Base-by-base conservation (phyloP, 2,329 filamentous ascomycete species). In the Fusarium aywerte region DNA sequence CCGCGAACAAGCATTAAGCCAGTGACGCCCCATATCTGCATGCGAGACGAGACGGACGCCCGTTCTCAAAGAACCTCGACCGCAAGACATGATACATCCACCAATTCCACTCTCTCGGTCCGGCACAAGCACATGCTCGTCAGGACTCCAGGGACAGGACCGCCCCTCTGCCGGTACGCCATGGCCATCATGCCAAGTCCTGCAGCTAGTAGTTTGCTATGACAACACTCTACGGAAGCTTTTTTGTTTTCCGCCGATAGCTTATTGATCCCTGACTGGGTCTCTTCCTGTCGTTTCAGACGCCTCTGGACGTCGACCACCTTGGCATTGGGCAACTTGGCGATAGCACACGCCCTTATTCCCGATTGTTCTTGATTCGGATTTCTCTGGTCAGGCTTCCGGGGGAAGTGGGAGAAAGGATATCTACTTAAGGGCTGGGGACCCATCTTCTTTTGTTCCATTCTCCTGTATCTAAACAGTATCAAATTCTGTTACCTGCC, bases 351-450 rank as follows among this genome's bases (percentile, higher is more conserved):
- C 65, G 55, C 70, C 69, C 72, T 74, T 47, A 18, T 45, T 55
- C 40, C 23, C 44, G 47, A 48, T 43, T 43, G 47, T 33, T 64
- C 55, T 56, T 50, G 40, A 61, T 47, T 58, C 60, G 59, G 70
- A 53, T 58, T 68, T 43, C 55, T 70, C 53, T 69, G 47, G 42
- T 32, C 39, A 42, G 57, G 52, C 40, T 42, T 62, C 65, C 68
- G 62, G 52, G 59, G 53, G 42, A 58, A 52, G 51, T 59, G 62
- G 64, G 58, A 25, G 49, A 73, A 45, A 23, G 32, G 21, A 20
- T 74, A 63, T 58, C 71, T 74, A 74, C 62, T 73, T 74, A 74
- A 74, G 68, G 72, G 64, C 66, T 67, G 68, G 69, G 54, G 65
- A 58, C 67, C 72, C 71, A 39, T 65, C 69, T 55, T 54, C 27